These are phyloP conservation scores for Aspergillus sp. DNA, from an alignment of 2,329 filamentous ascomycete genomes.

Conservation along the genomic window DNA sequence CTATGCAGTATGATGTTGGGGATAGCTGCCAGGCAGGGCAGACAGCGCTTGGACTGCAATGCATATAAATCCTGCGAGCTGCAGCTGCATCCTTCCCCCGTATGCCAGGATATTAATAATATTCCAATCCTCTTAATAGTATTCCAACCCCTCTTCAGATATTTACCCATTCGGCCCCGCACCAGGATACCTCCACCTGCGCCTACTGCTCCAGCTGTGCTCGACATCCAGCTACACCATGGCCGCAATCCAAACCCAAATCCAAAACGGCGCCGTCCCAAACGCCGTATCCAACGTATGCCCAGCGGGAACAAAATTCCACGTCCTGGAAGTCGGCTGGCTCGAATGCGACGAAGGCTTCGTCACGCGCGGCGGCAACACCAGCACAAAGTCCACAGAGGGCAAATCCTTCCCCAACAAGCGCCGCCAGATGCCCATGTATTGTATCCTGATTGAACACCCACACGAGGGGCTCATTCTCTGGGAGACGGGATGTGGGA, in stretches of 20 bases:
- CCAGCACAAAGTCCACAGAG: constrained; percentile 10
- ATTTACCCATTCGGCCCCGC: too few relatives aligned
- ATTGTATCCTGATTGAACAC: constrained; percentile 14
- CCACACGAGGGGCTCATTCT: constrained; percentile 13
- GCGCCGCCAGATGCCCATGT: constrained; percentile 14
- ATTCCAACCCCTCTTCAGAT: neutral
- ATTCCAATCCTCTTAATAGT: neutral
- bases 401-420: constrained; percentile 11
- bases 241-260: constrained; percentile 10
- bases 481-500: constrained; percentile 14
- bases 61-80: too few relatives aligned
- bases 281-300: constrained; percentile 13
- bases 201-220: too few relatives aligned
- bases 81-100: too few relatives aligned
- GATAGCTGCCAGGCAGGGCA: too few relatives aligned
- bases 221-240: neutral
- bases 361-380: constrained; percentile 12
- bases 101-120: too few relatives aligned
- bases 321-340: constrained; percentile 14
- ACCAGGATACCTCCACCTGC: too few relatives aligned
- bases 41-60: too few relatives aligned
- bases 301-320: constrained; percentile 10
- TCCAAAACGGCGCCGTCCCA: constrained; percentile 12
- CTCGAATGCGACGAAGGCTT: constrained; percentile 14
- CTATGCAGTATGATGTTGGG: too few relatives aligned